Conservation (phyloP, 495 filamentous ascomycete genomes). For the Rostrohypoxylon terebratum region DNA sequence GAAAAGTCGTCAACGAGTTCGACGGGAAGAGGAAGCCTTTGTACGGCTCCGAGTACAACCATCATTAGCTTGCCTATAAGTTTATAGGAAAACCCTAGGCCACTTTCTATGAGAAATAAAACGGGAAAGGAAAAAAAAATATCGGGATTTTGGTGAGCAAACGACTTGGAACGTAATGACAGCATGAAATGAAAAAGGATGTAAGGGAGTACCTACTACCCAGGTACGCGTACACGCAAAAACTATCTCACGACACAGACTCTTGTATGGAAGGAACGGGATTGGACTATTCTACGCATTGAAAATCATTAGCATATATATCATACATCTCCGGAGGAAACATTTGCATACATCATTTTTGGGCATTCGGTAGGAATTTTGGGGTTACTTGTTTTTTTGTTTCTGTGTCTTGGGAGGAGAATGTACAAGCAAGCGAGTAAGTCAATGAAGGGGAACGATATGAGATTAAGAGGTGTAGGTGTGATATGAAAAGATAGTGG, state of each 20-base stretch:
- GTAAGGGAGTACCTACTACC: not conserved
- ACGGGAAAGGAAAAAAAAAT: not conserved
- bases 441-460: not conserved
- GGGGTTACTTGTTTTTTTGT: not conserved
- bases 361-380: constrained; percentile 25
- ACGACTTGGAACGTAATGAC: not conserved
- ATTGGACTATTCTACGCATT: not conserved
- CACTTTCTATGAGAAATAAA: not conserved
- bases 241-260: not conserved
- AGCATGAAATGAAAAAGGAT: not conserved
- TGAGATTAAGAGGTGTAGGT: no score
- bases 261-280: not conserved
- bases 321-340: not conserved
- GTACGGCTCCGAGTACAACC: constrained; percentile 37
- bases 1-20: constrained; percentile 38
- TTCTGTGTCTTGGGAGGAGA: constrained; percentile 10
- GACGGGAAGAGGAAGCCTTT: constrained; percentile 33
- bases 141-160: not conserved
- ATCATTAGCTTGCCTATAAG: not conserved
- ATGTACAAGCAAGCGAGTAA: constrained; percentile 15
- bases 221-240: not conserved
- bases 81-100: not conserved
- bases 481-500: not conserved
- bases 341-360: constrained; percentile 20
- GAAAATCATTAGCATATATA: not conserved